These are phyloP conservation scores for Alternaria panax DNA, from an alignment of 2,329 filamentous ascomycete species.

Conservation along the genomic window DNA sequence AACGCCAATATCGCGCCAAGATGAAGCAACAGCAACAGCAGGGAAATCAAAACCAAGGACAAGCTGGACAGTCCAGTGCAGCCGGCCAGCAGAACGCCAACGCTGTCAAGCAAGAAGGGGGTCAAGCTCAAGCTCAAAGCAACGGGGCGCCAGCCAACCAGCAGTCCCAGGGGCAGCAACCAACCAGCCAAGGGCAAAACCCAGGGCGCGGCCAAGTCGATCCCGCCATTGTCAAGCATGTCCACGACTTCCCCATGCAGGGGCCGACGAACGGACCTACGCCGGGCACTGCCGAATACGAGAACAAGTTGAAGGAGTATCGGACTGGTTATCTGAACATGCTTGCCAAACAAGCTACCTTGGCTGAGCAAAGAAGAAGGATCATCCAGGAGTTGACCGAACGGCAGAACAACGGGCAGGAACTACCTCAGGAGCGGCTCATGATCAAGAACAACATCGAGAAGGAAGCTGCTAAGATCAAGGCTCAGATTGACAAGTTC, in stretches of 20 bases:
- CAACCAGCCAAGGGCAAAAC: conserved; percentile 18
- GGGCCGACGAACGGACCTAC: conserved; percentile 39
- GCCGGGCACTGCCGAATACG: conserved; percentile 46
- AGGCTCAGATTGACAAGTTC: conserved; percentile 47
- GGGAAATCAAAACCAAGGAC: conserved; percentile 29
- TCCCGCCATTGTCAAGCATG: conserved; percentile 48
- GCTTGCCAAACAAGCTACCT: conserved; percentile 42
- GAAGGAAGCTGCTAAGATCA: conserved; percentile 39
- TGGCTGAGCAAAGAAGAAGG: conserved; percentile 35
- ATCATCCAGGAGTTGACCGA: conserved; percentile 41
- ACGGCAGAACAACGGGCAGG: conserved; percentile 41
- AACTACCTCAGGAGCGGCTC: conserved; percentile 41
- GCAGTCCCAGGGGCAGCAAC: conserved; percentile 22
- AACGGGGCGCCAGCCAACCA: conserved; percentile 11
- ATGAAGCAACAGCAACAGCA: conserved; percentile 33
- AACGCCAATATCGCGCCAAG: conserved; percentile 53
- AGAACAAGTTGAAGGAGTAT: conserved; percentile 47
- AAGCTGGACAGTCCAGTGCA: conserved; percentile 33
- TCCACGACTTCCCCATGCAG: conserved; percentile 45
- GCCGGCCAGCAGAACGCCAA: conserved; percentile 43
- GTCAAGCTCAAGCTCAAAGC: conserved; percentile 13
- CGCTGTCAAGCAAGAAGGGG: conserved; percentile 30
- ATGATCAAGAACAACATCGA: conserved; percentile 38
- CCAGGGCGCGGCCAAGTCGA: conserved; percentile 27
- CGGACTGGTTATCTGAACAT: conserved; percentile 46